phyloP scores from a whole-genome alignment of 352 stramenopile genomes.

The Albugo candida region DNA sequence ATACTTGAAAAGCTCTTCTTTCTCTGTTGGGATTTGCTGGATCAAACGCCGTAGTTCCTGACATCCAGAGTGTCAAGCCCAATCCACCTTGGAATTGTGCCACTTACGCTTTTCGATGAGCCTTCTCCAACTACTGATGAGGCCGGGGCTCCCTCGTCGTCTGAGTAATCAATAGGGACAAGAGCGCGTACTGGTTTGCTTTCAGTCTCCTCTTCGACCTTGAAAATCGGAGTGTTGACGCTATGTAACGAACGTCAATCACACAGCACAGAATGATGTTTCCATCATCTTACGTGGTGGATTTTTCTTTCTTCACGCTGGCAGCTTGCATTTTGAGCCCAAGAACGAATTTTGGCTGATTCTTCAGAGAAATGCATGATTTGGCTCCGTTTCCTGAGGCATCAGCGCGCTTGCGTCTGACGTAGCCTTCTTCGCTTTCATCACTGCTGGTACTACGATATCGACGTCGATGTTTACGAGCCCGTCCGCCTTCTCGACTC shows the following conservation, averaged over 20 bases:
- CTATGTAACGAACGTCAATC: neutral
- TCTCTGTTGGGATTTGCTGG: conserved; percentile 21
- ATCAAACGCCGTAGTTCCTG: conserved; percentile 25
- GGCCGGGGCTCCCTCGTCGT: conserved; percentile 13
- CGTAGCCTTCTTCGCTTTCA: conserved; percentile 2
- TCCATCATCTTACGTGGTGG: conserved; percentile 9
- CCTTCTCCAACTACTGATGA: too few species aligned
- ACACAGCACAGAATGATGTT: too few species aligned
- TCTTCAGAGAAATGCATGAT: neutral
- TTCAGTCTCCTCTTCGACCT: conserved; percentile 17
- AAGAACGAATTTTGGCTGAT: conserved; percentile 21
- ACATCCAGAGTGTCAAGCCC: neutral
- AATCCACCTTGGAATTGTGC: too few species aligned
- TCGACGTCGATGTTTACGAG: conserved; percentile 2
- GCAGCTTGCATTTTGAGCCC: conserved; percentile 19
- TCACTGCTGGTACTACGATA: conserved; percentile 4
- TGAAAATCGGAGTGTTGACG: conserved; percentile 12
- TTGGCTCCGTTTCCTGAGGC: conserved; percentile 2
- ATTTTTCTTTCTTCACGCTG: conserved; percentile 19
- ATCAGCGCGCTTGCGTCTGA: conserved; percentile 7
- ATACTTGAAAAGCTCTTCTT: conserved; percentile 16
- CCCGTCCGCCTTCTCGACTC: conserved; percentile 10
- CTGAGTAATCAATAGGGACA: conserved; percentile 27
- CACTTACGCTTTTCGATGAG: too few species aligned
- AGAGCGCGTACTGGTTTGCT: conserved; percentile 21